Base-by-base conservation (phyloP, 2,329 filamentous ascomycete species). In the Fusarium sp. region DNA sequence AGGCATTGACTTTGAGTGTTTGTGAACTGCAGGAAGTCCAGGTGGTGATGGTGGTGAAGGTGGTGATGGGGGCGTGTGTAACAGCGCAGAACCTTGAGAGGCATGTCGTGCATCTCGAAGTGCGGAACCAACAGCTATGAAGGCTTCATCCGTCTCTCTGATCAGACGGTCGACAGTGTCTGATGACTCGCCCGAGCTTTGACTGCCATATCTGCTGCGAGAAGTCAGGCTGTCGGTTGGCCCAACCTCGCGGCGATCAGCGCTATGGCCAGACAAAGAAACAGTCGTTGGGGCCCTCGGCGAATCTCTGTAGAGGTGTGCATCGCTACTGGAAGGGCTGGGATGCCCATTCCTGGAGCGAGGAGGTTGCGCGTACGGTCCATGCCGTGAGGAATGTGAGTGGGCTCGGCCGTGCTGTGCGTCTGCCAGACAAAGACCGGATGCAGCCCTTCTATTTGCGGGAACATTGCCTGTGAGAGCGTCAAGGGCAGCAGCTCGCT, bases 111-210 rank as follows among this genome's bases (percentile, higher is more conserved):
- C 81, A 62, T 86, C 82, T 38, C 80, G 80, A 43, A 88, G 78
- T 20, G 84, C 83, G 60, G 78, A 80, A 4, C 83, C 85, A 27
- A 87, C 84, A 14, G 84, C 82, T 76, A 84, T 83, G 79, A 89
- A 89, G 32, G 87, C 86, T 66, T 86, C 82, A 69, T 89, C 87
- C 5, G 87, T 85, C 74, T 89, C 84, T 69, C 82, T 80, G 56
- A 88, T 86, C 70, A 89, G 82, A 70, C 85, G 81, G 62, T 86
- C 82, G 4, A 87, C 80, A 66, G 83, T 83, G 43, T 84, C 80
- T 14, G 81, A 82, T 73, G 82, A 76, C 43, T 68, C 68, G 38
- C 72, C 65, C 27, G 60, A 50, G 45, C 69, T 75, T 67, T 76
- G 72, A 68, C 66, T 66, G 66, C 64, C 66, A 37, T 69, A 72